These are phyloP conservation scores for Gentiana dahurica DNA, from an alignment of 257 asterid species.

Conservation along the genomic window DNA sequence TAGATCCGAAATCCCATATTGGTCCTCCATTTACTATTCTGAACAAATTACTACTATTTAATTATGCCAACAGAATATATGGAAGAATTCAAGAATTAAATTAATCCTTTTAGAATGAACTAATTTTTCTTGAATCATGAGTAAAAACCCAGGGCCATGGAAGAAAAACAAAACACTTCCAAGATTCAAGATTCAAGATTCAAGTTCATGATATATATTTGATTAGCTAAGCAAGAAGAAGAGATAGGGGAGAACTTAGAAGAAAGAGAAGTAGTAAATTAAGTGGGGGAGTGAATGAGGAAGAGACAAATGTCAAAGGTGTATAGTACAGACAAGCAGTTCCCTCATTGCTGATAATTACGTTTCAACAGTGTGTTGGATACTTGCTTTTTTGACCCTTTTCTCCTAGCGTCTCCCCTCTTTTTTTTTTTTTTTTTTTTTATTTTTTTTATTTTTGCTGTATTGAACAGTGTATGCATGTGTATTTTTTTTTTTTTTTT, in stretches of 20 bases:
- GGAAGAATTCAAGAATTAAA: not conserved
- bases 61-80: not conserved
- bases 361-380: constrained; percentile 26
- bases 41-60: too few species aligned
- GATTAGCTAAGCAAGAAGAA: not conserved
- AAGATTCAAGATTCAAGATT: not conserved
- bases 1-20: constrained; percentile 66
- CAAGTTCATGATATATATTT: not conserved
- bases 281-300: constrained; percentile 12
- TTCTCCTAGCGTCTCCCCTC: not conserved
- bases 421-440: not conserved
- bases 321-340: constrained; percentile 11
- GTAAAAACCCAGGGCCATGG: constrained; percentile 32
- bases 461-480: too few species aligned
- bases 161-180: not conserved
- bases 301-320: constrained; percentile 17
- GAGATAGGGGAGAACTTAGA: constrained; percentile 8
- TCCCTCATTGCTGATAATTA: constrained; percentile 13
- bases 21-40: constrained; percentile 47
- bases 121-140: too few species aligned
- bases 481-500: not conserved
- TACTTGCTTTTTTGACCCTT: constrained; percentile 18
- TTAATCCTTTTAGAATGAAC: too few species aligned
- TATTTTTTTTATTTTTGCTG: too few species aligned
- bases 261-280: not conserved